Evolutionary conservation across 2,329 filamentous ascomycete genomes (phyloP).

Genomic region (Claviceps paspali): DNA sequence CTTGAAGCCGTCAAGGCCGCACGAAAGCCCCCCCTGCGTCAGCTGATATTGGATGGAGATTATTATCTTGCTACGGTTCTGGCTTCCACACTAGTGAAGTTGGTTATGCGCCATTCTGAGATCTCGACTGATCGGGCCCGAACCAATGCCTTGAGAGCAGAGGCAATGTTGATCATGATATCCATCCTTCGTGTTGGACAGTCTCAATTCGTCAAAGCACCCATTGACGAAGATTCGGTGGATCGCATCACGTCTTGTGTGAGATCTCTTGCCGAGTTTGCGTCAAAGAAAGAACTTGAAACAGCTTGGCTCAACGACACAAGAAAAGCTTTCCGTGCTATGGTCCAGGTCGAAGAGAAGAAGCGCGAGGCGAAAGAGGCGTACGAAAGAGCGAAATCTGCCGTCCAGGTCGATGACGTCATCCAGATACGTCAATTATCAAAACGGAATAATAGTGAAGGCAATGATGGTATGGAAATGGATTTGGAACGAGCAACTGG

Average conservation of each 20-base stretch:
- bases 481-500: constrained; percentile 91
- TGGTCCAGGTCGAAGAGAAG: constrained; percentile 95
- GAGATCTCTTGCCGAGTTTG: constrained; percentile 78
- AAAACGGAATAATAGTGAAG: constrained; percentile 75
- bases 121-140: constrained; percentile 74
- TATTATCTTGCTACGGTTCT: constrained; percentile 92
- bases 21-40: constrained; percentile 85
- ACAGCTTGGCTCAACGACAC: constrained; percentile 90
- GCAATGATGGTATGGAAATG: constrained; percentile 69
- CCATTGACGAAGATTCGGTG: constrained; percentile 96
- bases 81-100: constrained; percentile 89
- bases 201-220: constrained; percentile 95
- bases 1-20: constrained; percentile 94
- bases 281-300: constrained; percentile 78
- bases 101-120: constrained; percentile 94
- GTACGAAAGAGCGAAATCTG: constrained; percentile 80
- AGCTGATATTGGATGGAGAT: constrained; percentile 91
- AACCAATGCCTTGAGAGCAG: constrained; percentile 85
- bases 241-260: constrained; percentile 98
- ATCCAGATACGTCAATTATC: constrained; percentile 84
- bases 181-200: constrained; percentile 96
- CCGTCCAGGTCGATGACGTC: constrained; percentile 89
- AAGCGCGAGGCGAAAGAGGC: constrained; percentile 94
- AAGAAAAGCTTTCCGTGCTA: constrained; percentile 84
- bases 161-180: constrained; percentile 99